Base-by-base conservation (phyloP, 1,139 yeast genomes). In the Entelexis sorbosivorans region DNA sequence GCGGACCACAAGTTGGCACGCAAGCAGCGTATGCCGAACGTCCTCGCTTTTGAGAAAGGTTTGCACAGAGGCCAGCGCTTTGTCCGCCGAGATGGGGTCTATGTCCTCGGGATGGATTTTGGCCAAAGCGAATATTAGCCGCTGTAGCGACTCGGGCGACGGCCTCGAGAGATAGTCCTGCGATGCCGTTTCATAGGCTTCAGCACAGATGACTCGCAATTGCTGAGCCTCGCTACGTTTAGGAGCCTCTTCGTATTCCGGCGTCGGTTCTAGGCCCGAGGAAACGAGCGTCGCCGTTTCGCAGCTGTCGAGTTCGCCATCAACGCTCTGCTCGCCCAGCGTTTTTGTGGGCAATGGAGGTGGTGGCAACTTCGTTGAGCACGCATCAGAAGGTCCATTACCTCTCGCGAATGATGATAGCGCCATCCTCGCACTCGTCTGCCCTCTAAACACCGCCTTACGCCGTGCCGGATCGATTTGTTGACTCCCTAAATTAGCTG, bases 1-100 rank as follows among this genome's bases (percentile, higher is more conserved):
- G 24, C 45, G 32, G 16, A 49, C 44, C 7, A 47, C 26, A 14
- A 47, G 16, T 13, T 35, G 46, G 38, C 54, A 53, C 2, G 47
- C 47, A 7, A 14, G 26, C 11, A 52, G 36, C 1, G 14, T 45
- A 5, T 17, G n/a, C 11, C 8, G 26, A 1, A 35, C 17, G 16
- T 29, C 45, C 3, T 33, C 24, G 14, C 20, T 14, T 1, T 16
- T 26, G 20, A 40, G 17, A 17, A 28, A 38, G 20, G 10, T 6
- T 13, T 31, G 45, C 17, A 13, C n/a, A 8, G 20, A 22, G 20
- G 14, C 11, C 13, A 42, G 14, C 5, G 31, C 19, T 5, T 14
- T 42, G 6, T 32, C 36, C 4, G 45, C 29, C 13, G 45, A 42
- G 1, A 20, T 20, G 3, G 36, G 36, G 29, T 42, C 45, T 5